A percentile compares a stretch with the other conserved stretches of the same genome.
Conservation (phyloP, 148 eudicot genomes). For the Rhododendron vialii region DNA sequence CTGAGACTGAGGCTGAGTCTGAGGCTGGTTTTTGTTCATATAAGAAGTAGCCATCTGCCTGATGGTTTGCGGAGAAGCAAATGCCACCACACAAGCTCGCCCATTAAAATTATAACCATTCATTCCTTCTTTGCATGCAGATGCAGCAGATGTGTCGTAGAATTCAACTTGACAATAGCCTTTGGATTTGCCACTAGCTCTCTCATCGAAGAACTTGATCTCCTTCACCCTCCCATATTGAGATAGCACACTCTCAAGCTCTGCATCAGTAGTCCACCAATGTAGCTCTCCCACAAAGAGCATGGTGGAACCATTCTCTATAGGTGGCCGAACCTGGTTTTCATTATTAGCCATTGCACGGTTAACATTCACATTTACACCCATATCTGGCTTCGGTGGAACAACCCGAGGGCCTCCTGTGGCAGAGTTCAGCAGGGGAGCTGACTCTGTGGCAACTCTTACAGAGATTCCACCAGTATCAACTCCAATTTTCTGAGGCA, state of each 20-base stretch:
- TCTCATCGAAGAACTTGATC: constrained; percentile 89
- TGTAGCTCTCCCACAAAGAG: constrained; percentile 94
- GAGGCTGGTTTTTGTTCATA: constrained; percentile 50
- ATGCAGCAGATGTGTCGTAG: constrained; percentile 54
- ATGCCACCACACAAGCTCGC: constrained; percentile 83
- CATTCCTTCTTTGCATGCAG: constrained; percentile 90
- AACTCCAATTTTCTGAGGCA: constrained; percentile 31
- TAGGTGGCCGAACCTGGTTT: constrained; percentile 43
- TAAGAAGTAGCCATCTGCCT: constrained; percentile 79
- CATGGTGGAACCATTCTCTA: constrained; percentile 75
- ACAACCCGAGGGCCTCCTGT: constrained; percentile 31
- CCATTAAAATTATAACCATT: constrained; percentile 80
- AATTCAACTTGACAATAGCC: constrained; percentile 98
- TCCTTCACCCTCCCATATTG: constrained; percentile 88
- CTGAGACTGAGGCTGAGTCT: constrained; percentile 42
- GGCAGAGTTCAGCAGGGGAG: constrained; percentile 24
- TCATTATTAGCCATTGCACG: constrained; percentile 40
- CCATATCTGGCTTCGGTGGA: constrained; percentile 38
- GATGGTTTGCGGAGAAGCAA: constrained; percentile 79
- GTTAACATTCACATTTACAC: constrained; percentile 37
- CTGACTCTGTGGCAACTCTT: constrained; percentile 27
- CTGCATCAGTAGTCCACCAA: constrained; percentile 99
- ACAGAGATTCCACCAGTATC: constrained; percentile 20
- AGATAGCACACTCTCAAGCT: constrained; percentile 67
- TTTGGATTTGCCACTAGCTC: constrained; percentile 96